Evolutionary conservation across 2,329 filamentous ascomycete genomes (phyloP).

Genomic region (Botrytis byssoidea): DNA sequence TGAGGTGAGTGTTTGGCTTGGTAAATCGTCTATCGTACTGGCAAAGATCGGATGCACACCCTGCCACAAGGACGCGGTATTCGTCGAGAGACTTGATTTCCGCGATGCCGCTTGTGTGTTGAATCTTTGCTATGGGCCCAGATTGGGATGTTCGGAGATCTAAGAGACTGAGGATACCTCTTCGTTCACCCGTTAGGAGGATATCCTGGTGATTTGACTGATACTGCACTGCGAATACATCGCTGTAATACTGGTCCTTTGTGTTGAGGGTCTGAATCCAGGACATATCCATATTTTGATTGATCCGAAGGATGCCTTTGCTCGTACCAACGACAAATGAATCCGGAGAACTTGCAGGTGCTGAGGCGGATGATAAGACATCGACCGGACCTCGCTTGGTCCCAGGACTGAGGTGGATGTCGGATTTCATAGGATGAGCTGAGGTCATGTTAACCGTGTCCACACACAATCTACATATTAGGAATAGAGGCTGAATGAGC

Average conservation of each 20-base stretch:
- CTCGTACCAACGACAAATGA: constrained; percentile 17
- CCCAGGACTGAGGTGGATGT: constrained; percentile 5
- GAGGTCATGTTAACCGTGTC: background rate
- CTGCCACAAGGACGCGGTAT: constrained; percentile 53
- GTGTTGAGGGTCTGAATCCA: constrained; percentile 5
- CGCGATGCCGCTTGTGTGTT: constrained; percentile 45
- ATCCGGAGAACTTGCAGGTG: constrained; percentile 2
- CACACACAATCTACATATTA: background rate
- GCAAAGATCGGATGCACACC: constrained; percentile 49
- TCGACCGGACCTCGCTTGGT: background rate
- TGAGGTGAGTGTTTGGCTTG: background rate
- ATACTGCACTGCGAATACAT: constrained; percentile 51
- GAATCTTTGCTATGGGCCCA: constrained; percentile 27
- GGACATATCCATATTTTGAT: constrained; percentile 9
- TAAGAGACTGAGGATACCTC: constrained; percentile 39
- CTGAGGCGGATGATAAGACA: constrained; percentile 8
- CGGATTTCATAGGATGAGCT: background rate
- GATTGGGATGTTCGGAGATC: constrained; percentile 38
- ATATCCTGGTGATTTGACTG: constrained; percentile 45
- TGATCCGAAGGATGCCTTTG: constrained; percentile 11
- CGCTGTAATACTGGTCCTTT: constrained; percentile 31
- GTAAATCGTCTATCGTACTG: constrained; percentile 57
- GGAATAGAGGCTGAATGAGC: background rate
- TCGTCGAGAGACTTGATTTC: constrained; percentile 51
- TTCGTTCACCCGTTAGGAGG: constrained; percentile 52